phyloP scores from a whole-genome alignment of 2,329 filamentous ascomycete species.

The Epichloe glyceriae region DNA sequence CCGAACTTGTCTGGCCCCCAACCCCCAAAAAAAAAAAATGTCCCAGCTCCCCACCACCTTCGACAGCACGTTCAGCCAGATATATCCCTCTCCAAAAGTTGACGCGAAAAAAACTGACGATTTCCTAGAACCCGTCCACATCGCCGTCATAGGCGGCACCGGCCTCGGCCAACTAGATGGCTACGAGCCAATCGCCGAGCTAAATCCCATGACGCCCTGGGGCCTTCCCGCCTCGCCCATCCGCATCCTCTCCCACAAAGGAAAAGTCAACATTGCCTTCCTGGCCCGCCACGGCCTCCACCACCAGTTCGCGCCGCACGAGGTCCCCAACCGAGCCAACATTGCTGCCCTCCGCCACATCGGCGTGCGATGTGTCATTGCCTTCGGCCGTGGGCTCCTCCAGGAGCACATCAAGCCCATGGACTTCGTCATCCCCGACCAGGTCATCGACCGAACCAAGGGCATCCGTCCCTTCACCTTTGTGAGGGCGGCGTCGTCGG shows the following conservation, averaged over 20 bases:
- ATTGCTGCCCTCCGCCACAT: slow-evolving; percentile 91
- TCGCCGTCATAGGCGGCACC: slow-evolving; percentile 87
- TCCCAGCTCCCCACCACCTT: slow-evolving; percentile 43
- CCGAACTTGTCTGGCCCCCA: not conserved
- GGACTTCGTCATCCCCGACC: slow-evolving; percentile 93
- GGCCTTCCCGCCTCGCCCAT: slow-evolving; percentile 65
- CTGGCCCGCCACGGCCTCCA: slow-evolving; percentile 80
- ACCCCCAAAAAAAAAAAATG: slow-evolving; percentile 22
- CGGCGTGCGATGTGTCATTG: slow-evolving; percentile 81
- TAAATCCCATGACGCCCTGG: slow-evolving; percentile 78
- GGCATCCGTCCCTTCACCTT: slow-evolving; percentile 85
- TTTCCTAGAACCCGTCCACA: slow-evolving; percentile 52
- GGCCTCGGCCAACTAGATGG: slow-evolving; percentile 77
- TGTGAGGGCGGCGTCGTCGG: slow-evolving; percentile 87
- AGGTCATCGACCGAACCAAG: slow-evolving; percentile 96
- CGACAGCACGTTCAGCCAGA: slow-evolving; percentile 33
- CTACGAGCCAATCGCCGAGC: slow-evolving; percentile 70
- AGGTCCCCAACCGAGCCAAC: slow-evolving; percentile 90
- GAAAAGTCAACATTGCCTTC: slow-evolving; percentile 77
- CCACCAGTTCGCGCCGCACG: slow-evolving; percentile 85
- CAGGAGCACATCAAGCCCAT: slow-evolving; percentile 87
- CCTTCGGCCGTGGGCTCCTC: slow-evolving; percentile 91
- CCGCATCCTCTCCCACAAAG: slow-evolving; percentile 76
- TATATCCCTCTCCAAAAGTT: not conserved
- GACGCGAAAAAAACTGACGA: not conserved